phyloP scores from a whole-genome alignment of 352 stramenopile genomes.

The Pythium apleroticum region DNA sequence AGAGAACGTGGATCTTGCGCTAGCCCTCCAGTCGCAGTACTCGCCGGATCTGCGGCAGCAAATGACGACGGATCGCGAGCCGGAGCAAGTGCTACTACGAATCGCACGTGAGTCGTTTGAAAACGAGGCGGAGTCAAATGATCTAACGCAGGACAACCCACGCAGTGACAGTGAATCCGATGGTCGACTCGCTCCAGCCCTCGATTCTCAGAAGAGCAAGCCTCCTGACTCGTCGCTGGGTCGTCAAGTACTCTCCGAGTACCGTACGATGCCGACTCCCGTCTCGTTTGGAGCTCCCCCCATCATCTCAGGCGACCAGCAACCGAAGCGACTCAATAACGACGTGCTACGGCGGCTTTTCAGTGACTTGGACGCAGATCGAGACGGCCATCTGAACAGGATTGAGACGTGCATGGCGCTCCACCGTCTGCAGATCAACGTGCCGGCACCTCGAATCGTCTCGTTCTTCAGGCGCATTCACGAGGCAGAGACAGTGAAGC shows the following conservation, averaged over 20 bases:
- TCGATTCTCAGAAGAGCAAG: neutral
- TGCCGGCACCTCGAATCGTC: conserved; percentile 56
- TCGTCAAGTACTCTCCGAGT: conserved; percentile 69
- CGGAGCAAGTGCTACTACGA: neutral
- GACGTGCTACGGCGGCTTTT: conserved; percentile 78
- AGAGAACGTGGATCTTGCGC: neutral
- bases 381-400: conserved; percentile 67
- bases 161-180: neutral
- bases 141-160: neutral
- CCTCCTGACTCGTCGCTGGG: conserved; percentile 45
- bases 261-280: conserved; percentile 59
- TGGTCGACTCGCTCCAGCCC: neutral
- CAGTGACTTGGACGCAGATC: conserved; percentile 66
- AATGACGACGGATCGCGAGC: neutral
- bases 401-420: conserved; percentile 74
- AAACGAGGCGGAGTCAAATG: neutral
- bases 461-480: conserved; percentile 69
- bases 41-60: neutral
- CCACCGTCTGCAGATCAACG: conserved; percentile 63
- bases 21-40: neutral
- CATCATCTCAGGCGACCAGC: conserved; percentile 19
- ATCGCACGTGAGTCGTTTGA: conserved; percentile 17
- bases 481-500: neutral
- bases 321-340: conserved; percentile 32
- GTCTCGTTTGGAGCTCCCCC: conserved; percentile 52